Percentiles rank a stretch among this genome's conserved stretches.
phyloP scores from a whole-genome alignment of 2,329 filamentous ascomycete genomes.

The Aaosphaeria arxii region DNA sequence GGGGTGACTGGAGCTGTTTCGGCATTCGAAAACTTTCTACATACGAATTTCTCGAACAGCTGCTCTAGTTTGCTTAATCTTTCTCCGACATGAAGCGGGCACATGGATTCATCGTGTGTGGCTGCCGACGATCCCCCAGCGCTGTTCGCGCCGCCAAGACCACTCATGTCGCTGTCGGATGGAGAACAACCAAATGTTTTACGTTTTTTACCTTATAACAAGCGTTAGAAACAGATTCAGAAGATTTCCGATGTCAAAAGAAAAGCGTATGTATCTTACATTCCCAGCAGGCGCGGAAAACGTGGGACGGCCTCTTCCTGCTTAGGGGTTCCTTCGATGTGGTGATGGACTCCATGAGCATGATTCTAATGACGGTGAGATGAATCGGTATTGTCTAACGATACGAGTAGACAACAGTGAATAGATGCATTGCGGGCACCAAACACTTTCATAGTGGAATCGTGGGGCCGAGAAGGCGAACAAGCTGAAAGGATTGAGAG shows the following conservation, averaged over 20 bases:
- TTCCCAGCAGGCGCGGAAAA: conserved; percentile 32
- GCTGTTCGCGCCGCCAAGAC: conserved; percentile 7
- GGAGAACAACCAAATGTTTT: conserved; percentile 16
- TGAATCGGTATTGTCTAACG: no score
- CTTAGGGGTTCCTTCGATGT: conserved; percentile 10
- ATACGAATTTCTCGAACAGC: conserved; percentile 34
- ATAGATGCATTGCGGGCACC: no score
- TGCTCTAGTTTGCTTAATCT: conserved; percentile 32
- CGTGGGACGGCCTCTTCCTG: conserved; percentile 25
- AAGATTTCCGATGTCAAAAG: neutral
- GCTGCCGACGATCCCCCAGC: neutral
- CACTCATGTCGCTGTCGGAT: conserved; percentile 1
- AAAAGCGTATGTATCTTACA: conserved; percentile 20
- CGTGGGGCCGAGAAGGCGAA: conserved; percentile 4
- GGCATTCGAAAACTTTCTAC: conserved; percentile 21
- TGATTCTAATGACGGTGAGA: no score
- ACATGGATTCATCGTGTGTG: conserved; percentile 18
- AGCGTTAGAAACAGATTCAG: neutral
- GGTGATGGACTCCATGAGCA: no score
- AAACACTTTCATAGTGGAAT: neutral
- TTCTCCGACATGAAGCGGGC: conserved; percentile 29
- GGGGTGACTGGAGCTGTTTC: conserved; percentile 8
- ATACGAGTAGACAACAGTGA: no score
- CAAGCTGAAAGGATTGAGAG: neutral
- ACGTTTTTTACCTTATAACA: conserved; percentile 26